Percentiles rank a stretch among this genome's conserved stretches.
Evolutionary conservation across 108 stramenopile species (phyloP).

Genomic region (Nitzschia inconspicua): DNA sequence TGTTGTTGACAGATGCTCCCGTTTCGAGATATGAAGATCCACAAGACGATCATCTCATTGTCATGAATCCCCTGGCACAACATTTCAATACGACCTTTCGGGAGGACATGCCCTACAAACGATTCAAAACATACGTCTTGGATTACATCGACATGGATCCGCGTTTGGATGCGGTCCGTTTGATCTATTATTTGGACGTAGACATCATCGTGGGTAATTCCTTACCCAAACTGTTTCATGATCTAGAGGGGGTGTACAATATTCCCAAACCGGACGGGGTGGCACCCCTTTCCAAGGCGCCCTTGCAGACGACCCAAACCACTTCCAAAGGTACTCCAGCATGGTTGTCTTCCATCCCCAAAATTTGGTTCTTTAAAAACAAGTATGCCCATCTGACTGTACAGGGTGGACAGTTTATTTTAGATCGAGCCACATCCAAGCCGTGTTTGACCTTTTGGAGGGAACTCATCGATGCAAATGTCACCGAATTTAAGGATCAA

Average conservation of each 20-base stretch:
- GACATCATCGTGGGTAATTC: constrained; percentile 16
- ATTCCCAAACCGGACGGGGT: background rate
- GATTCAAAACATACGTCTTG: constrained; percentile 15
- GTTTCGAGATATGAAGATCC: background rate
- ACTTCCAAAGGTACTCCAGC: too few relatives aligned
- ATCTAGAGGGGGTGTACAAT: constrained; percentile 4
- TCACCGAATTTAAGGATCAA: background rate
- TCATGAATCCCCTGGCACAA: constrained; percentile 8
- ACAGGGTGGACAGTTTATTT: constrained; percentile 18
- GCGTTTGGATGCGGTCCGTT: constrained; percentile 3
- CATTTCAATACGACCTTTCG: background rate
- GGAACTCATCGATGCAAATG: background rate
- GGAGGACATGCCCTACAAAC: constrained; percentile 11
- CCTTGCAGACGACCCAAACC: too few relatives aligned
- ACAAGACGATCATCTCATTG: background rate
- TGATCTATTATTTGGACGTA: constrained; percentile 14
- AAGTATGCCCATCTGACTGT: constrained; percentile 2
- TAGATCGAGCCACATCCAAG: constrained; percentile 10
- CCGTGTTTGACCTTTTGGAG: constrained; percentile 15
- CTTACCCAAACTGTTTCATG: background rate
- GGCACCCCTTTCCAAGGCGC: background rate
- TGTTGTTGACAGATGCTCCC: constrained; percentile 7
- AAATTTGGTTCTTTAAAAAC: constrained; percentile 17
- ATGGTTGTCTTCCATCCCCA: too few relatives aligned
- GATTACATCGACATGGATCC: constrained; percentile 11